Conservation (phyloP, 495 filamentous ascomycete species). For the Neohortaea acidophila region DNA sequence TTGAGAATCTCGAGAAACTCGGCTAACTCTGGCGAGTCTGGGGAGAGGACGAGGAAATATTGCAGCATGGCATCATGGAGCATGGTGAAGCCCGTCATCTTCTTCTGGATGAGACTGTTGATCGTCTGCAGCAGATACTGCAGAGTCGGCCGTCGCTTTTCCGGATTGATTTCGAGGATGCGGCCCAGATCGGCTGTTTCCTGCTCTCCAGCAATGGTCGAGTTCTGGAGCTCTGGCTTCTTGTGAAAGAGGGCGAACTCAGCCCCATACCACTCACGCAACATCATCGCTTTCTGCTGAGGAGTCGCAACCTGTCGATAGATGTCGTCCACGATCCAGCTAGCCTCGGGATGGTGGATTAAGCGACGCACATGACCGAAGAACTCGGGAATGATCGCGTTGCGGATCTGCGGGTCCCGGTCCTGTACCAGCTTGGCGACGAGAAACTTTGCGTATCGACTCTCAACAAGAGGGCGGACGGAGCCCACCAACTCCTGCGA, state of each 20-base stretch:
- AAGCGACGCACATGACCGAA: conserved; percentile 80
- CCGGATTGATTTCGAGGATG: conserved; percentile 60
- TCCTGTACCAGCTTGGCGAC: conserved; percentile 88
- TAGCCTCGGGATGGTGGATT: conserved; percentile 88
- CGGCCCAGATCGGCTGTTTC: conserved; percentile 46
- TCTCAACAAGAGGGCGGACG: conserved; percentile 73
- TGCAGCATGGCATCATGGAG: conserved; percentile 96
- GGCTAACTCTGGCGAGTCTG: conserved; percentile 59
- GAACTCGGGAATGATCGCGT: conserved; percentile 83
- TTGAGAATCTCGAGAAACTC: conserved; percentile 86
- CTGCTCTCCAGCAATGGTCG: conserved; percentile 31
- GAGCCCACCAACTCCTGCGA: conserved; percentile 73
- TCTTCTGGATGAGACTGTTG: conserved; percentile 86
- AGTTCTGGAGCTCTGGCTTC: conserved; percentile 22
- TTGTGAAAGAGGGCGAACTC: conserved; percentile 67
- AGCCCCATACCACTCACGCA: conserved; percentile 92
- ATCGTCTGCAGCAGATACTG: conserved; percentile 67
- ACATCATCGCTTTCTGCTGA: conserved; percentile 64
- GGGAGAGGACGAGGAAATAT: conserved; percentile 68
- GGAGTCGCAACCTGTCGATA: conserved; percentile 74
- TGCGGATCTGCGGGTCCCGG: conserved; percentile 67
- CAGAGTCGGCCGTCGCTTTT: conserved; percentile 77
- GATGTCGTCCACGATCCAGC: conserved; percentile 93
- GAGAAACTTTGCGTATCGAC: conserved; percentile 90
- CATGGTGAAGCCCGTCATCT: conserved; percentile 87